Evolutionary conservation across 257 asterid genomes (phyloP).

Genomic region (Fraxinus americana): DNA sequence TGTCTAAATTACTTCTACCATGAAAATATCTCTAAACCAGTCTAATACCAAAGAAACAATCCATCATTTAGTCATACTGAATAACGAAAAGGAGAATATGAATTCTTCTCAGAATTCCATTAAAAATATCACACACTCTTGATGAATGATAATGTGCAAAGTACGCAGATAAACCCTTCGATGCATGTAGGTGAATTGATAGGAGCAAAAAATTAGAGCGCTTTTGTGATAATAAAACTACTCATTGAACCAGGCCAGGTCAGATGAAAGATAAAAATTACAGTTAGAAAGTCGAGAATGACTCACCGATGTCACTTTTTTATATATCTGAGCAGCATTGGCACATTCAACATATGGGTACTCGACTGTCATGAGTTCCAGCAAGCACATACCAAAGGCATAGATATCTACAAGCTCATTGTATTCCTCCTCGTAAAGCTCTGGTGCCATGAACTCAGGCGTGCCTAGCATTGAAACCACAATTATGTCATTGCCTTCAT

Average conservation of each 20-base stretch:
- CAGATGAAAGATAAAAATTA: not conserved
- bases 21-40: not conserved
- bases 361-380: constrained; percentile 92
- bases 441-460: constrained; percentile 98
- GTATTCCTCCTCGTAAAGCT: constrained; percentile 91
- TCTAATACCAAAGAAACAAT: not conserved
- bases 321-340: constrained; percentile 93
- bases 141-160: not conserved
- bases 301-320: constrained; percentile 89
- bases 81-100: not conserved
- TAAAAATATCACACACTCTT: not conserved
- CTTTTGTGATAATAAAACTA: not conserved
- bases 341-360: constrained; percentile 88
- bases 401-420: constrained; percentile 92
- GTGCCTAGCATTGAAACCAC: constrained; percentile 59
- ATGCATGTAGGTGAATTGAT: not conserved
- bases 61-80: not conserved
- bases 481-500: constrained; percentile 14
- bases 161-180: not conserved
- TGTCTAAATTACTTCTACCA: not conserved
- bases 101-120: not conserved
- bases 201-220: not conserved
- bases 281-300: constrained; percentile 21
- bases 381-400: constrained; percentile 97
- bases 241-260: not conserved